Evolutionary conservation across 2,329 filamentous ascomycete genomes (phyloP).

Genomic region (Scedosporium minutisporum): DNA sequence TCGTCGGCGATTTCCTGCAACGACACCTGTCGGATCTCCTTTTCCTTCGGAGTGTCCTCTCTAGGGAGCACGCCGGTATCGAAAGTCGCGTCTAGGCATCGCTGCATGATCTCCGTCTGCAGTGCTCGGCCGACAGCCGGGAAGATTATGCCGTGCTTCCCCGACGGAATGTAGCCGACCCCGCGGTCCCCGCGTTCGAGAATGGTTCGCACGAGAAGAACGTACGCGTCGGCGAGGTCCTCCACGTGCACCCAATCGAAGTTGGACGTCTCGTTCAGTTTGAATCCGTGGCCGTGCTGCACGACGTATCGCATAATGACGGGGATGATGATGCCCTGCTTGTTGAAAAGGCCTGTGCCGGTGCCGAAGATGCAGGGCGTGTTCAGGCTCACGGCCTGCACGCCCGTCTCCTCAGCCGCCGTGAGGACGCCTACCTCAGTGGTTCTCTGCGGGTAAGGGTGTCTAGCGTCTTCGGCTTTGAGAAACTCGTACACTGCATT

Average conservation of each 20-base stretch:
- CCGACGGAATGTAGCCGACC: constrained; percentile 7
- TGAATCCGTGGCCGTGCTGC: constrained; percentile 9
- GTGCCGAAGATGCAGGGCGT: constrained; percentile 9
- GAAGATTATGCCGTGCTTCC: constrained; percentile 9
- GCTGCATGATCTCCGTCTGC: constrained; percentile 8
- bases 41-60: constrained; percentile 9
- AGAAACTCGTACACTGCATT: constrained; percentile 9
- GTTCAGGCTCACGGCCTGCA: constrained; percentile 9
- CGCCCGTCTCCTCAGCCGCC: constrained; percentile 8
- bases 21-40: constrained; percentile 3
- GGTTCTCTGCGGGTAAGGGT: constrained; percentile 8
- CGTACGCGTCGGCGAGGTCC: constrained; percentile 9
- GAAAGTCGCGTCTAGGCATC: constrained; percentile 9
- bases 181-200: constrained; percentile 8
- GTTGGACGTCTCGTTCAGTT: constrained; percentile 9
- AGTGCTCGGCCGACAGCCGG: constrained; percentile 8
- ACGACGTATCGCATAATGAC: constrained; percentile 7
- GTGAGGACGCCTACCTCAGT: constrained; percentile 8
- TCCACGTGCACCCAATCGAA: constrained; percentile 12
- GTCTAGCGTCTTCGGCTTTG: constrained; percentile 4
- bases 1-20: constrained; percentile 9
- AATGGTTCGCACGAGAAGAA: constrained; percentile 8
- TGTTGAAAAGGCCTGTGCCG: constrained; percentile 10
- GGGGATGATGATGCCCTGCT: constrained; percentile 7
- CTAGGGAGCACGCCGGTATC: constrained; percentile 8